Evolutionary conservation across 139 green algal genomes (phyloP).

Genomic region (Picochlorum sp.): DNA sequence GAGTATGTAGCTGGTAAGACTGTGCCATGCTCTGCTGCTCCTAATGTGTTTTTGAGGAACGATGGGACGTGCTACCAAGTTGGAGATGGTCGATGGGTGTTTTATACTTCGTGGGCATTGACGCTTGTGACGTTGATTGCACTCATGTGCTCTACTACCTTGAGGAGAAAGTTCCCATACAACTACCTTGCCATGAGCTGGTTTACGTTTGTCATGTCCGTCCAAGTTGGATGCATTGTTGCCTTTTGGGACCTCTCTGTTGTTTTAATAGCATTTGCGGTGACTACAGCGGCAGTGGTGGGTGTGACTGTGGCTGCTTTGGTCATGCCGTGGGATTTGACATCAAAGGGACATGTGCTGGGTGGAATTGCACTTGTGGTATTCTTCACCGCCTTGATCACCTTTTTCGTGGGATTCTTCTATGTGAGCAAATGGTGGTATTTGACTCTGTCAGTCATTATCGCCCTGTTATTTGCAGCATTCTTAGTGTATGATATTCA

Average conservation of each 20-base stretch:
- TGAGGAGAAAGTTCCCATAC: conserved; percentile 31
- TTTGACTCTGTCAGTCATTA: conserved; percentile 28
- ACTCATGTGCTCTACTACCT: conserved; percentile 12
- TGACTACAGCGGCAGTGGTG: conserved; percentile 17
- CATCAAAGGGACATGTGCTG: conserved; percentile 32
- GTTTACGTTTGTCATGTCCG: conserved; percentile 34
- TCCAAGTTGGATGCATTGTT: conserved; percentile 40
- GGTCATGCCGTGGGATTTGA: conserved; percentile 42
- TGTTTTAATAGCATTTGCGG: conserved; percentile 30
- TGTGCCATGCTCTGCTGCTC: not conserved
- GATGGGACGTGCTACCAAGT: not conserved
- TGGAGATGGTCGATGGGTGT: conserved; percentile 22
- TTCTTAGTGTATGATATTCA: conserved; percentile 44
- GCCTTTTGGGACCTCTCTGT: conserved; percentile 32
- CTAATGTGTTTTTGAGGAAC: not conserved
- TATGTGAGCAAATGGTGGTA: conserved; percentile 27
- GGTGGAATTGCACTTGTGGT: conserved; percentile 17
- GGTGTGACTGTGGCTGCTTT: conserved; percentile 26
- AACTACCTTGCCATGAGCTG: conserved; percentile 40
- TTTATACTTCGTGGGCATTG: conserved; percentile 16
- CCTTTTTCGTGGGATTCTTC: conserved; percentile 34
- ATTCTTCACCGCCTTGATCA: conserved; percentile 25
- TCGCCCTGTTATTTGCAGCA: conserved; percentile 39
- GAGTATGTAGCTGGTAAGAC: conserved; percentile 17
- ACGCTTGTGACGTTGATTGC: conserved; percentile 10